phyloP scores from a whole-genome alignment of 2,329 filamentous ascomycete species.

The Venturia asperata region DNA sequence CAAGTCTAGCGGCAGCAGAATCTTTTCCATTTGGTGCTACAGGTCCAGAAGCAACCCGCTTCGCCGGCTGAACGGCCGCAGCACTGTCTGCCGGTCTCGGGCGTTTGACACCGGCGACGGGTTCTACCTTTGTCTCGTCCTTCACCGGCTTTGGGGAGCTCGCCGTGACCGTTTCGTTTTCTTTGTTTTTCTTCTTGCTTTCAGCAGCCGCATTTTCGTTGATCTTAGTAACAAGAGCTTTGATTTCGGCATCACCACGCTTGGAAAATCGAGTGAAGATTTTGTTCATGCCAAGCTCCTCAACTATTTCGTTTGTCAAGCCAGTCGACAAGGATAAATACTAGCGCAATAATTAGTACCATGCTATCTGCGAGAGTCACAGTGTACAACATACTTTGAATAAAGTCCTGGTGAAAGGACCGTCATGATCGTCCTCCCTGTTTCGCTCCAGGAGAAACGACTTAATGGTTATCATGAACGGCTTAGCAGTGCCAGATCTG shows the following conservation, averaged over 20 bases:
- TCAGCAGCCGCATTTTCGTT: conserved; percentile 34
- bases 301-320: conserved; percentile 51
- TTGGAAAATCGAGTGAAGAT: conserved; percentile 57
- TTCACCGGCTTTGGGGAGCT: conserved; percentile 12
- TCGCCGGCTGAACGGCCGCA: conserved; percentile 25
- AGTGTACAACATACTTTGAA: conserved; percentile 30
- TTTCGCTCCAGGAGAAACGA: conserved; percentile 44
- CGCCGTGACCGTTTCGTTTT: conserved; percentile 4
- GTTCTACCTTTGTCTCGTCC: conserved; percentile 11
- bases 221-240: conserved; percentile 54
- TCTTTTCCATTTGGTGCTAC: conserved; percentile 17
- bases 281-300: conserved; percentile 59
- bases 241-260: conserved; percentile 58
- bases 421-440: conserved; percentile 40
- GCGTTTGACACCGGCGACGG: conserved; percentile 23
- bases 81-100: conserved; percentile 21
- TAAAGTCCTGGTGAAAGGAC: conserved; percentile 36
- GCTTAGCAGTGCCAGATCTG: conserved; percentile 22
- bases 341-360: conserved; percentile 44
- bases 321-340: conserved; percentile 58
- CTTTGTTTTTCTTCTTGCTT: conserved; percentile 24
- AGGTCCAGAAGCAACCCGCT: conserved; percentile 28
- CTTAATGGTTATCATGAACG: conserved; percentile 41
- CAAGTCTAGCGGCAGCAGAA: conserved; percentile 17
- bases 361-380: conserved; percentile 39